phyloP scores from a whole-genome alignment of 1,139 yeast species.

The Oligophagozyma castellii region DNA sequence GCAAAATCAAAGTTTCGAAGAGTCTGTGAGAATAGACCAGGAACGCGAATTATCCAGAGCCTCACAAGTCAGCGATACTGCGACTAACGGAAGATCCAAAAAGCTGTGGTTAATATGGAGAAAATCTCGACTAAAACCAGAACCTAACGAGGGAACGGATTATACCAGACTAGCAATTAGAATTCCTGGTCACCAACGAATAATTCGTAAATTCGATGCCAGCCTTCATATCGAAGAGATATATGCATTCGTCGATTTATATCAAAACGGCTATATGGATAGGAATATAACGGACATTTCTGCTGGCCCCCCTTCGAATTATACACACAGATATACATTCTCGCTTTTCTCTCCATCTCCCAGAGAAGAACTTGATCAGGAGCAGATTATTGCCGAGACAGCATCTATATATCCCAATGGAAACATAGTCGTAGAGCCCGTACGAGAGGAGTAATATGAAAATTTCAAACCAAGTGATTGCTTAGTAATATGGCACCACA shows the following conservation, averaged over 20 bases:
- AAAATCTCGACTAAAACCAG: conserved; percentile 28
- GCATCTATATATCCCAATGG: conserved; percentile 46
- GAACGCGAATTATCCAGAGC: conserved; percentile 26
- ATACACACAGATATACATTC: conserved; percentile 33
- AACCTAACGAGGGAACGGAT: conserved; percentile 24
- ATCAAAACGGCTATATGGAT: conserved; percentile 11
- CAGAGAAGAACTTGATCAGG: conserved; percentile 30
- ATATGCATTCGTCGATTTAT: conserved; percentile 44
- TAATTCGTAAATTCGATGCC: conserved; percentile 36
- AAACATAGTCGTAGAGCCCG: conserved; percentile 37
- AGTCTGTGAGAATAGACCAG: conserved; percentile 39
- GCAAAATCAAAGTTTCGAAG: conserved; percentile 11
- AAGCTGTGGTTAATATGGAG: conserved; percentile 36
- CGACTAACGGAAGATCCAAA: conserved; percentile 8
- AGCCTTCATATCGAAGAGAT: conserved; percentile 37
- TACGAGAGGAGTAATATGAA: conserved; percentile 1
- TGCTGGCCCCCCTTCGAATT: conserved; percentile 27
- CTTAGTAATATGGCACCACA: too few relatives aligned
- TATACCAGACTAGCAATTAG: conserved; percentile 40
- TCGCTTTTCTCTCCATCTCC: conserved; percentile 45
- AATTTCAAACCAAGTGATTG: too few relatives aligned
- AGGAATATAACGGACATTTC: too few relatives aligned
- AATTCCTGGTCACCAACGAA: conserved; percentile 36
- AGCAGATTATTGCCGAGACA: conserved; percentile 29
- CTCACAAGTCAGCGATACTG: conserved; percentile 18